Evolutionary conservation across 305 asterid genomes (phyloP).

Genomic region (Galium porrigens): DNA sequence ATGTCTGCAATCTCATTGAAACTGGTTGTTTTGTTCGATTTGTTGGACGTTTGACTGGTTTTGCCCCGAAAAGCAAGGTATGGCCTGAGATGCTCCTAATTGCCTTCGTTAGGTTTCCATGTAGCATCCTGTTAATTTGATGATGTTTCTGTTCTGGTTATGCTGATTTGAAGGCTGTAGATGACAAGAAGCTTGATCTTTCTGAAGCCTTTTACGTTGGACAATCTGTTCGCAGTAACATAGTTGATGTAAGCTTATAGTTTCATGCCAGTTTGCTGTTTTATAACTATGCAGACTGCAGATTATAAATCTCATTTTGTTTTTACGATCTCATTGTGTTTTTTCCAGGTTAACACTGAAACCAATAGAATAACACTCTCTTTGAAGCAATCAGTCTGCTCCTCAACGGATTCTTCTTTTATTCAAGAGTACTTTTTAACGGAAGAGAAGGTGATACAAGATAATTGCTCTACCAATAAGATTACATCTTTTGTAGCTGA

Average conservation of each 20-base stretch:
- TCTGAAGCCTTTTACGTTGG: conserved; percentile 64
- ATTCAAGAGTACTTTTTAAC: conserved; percentile 67
- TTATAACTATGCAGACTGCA: conserved; percentile 11
- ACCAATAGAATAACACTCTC: conserved; percentile 70
- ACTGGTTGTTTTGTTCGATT: conserved; percentile 88
- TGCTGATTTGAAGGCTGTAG: conserved; percentile 49
- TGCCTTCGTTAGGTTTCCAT: neutral
- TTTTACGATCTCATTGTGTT: conserved; percentile 15
- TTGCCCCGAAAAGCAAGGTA: conserved; percentile 91
- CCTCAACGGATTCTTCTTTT: conserved; percentile 70
- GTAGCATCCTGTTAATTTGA: neutral
- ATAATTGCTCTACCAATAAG: neutral
- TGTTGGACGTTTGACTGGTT: conserved; percentile 83
- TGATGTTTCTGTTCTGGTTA: neutral
- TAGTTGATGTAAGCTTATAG: conserved; percentile 47
- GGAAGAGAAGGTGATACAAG: conserved; percentile 63
- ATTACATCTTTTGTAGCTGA: neutral
- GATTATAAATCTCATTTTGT: conserved; percentile 4
- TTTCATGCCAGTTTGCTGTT: conserved; percentile 11
- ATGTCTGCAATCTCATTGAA: conserved; percentile 74
- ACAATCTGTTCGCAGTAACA: conserved; percentile 81
- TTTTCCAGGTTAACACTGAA: conserved; percentile 53
- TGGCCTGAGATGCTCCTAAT: neutral
- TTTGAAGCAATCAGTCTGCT: conserved; percentile 69
- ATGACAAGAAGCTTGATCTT: conserved; percentile 53